phyloP scores from a whole-genome alignment of 1,284 basidiomycete genomes.

The Bondarzewia mesenterica region DNA sequence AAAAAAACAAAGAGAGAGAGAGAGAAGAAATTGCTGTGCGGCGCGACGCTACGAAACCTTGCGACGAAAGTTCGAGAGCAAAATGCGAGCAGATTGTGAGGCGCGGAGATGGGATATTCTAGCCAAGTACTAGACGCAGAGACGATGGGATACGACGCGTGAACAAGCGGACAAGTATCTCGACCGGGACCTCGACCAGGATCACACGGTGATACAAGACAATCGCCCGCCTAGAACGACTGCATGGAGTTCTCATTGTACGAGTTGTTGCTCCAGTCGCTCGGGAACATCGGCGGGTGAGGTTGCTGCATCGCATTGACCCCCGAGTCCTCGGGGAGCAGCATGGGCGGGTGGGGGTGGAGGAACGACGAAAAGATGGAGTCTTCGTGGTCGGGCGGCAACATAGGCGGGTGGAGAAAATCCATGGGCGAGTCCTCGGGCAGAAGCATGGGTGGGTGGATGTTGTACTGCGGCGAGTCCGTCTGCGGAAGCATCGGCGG shows the following conservation, averaged over 20 bases:
- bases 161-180: too few relatives aligned
- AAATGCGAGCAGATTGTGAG: background rate
- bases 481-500: conserved; percentile 55
- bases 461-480: conserved; percentile 30
- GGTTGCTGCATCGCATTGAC: conserved; percentile 25
- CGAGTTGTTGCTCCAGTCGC: conserved; percentile 24
- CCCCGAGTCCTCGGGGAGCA: conserved; percentile 28
- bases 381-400: conserved; percentile 30
- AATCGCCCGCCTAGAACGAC: conserved; percentile 2
- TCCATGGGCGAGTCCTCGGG: conserved; percentile 40
- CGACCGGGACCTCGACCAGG: background rate
- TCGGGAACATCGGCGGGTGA: conserved; percentile 31
- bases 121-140: background rate
- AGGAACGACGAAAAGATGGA: conserved; percentile 44
- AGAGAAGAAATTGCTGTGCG: background rate
- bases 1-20: background rate
- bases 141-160: background rate
- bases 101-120: too few relatives aligned
- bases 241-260: conserved; percentile 10
- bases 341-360: conserved; percentile 54
- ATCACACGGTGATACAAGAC: background rate
- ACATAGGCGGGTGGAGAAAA: conserved; percentile 38
- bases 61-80: background rate
- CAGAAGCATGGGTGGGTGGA: conserved; percentile 24
- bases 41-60: background rate